These are phyloP conservation scores for Pistacia atlantica DNA, from an alignment of 345 rosid species.

Conservation along the genomic window DNA sequence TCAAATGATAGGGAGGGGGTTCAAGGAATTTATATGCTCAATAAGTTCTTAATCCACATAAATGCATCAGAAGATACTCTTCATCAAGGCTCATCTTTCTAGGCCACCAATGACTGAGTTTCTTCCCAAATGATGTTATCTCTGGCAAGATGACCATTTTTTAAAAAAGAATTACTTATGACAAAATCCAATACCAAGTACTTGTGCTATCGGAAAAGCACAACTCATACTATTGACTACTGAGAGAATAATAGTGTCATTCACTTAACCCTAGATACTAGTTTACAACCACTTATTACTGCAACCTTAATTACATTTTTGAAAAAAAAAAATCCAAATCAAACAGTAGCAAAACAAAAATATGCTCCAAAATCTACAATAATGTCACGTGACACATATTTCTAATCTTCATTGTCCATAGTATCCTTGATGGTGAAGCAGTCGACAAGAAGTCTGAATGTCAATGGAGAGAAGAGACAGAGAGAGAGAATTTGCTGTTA, in stretches of 20 bases:
- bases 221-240: neutral
- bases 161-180: too few relatives aligned
- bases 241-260: neutral
- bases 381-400: neutral
- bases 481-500: neutral
- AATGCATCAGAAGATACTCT: neutral
- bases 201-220: neutral
- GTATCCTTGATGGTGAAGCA: neutral
- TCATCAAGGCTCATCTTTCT: neutral
- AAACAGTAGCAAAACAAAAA: neutral
- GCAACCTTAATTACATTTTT: neutral
- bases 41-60: neutral
- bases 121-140: neutral
- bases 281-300: neutral
- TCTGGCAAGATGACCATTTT: neutral
- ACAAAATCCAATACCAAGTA: neutral
- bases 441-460: neutral
- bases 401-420: neutral
- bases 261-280: conserved; percentile 1
- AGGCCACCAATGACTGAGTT: neutral
- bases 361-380: neutral
- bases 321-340: neutral
- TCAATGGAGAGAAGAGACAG: neutral
- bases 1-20: neutral
- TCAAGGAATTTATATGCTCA: neutral